Percentiles rank a stretch among this genome's conserved stretches.
Evolutionary conservation across 345 rosid species (phyloP).

Genomic region (Citrus sp.): DNA sequence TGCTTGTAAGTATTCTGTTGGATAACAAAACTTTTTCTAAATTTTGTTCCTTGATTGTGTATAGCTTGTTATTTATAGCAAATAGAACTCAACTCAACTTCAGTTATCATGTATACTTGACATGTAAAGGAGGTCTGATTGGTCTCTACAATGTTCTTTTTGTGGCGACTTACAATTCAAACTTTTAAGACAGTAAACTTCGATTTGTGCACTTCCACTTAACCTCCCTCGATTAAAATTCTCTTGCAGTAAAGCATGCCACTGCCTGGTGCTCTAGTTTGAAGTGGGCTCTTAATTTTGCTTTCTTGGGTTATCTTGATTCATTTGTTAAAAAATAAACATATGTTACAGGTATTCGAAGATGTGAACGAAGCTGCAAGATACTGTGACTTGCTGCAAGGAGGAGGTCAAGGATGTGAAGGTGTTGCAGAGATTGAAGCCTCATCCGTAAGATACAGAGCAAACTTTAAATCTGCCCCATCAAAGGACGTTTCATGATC

Average conservation of each 20-base stretch:
- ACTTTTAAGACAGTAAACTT: background rate
- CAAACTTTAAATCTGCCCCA: background rate
- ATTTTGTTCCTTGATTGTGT: background rate
- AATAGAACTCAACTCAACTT: background rate
- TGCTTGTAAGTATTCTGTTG: conserved; percentile 52
- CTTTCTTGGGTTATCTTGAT: background rate
- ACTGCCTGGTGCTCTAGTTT: background rate
- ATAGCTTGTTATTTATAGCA: background rate
- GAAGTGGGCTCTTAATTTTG: background rate
- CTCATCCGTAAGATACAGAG: conserved; percentile 64
- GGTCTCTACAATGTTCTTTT: background rate
- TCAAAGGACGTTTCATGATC: background rate
- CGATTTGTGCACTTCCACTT: background rate
- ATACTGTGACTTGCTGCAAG: conserved; percentile 87
- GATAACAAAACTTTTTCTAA: background rate
- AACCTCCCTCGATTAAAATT: background rate
- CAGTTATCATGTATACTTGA: background rate
- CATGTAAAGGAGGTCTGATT: background rate
- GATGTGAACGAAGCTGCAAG: conserved; percentile 83
- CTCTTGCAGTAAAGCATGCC: background rate
- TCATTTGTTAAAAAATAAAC: background rate
- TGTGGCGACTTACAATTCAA: background rate
- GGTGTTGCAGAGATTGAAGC: conserved; percentile 96
- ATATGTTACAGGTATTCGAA: conserved; percentile 68
- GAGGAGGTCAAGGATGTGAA: conserved; percentile 95